These are phyloP conservation scores for Aspergillus ibericus DNA, from an alignment of 2,329 filamentous ascomycete species.

Conservation along the genomic window DNA sequence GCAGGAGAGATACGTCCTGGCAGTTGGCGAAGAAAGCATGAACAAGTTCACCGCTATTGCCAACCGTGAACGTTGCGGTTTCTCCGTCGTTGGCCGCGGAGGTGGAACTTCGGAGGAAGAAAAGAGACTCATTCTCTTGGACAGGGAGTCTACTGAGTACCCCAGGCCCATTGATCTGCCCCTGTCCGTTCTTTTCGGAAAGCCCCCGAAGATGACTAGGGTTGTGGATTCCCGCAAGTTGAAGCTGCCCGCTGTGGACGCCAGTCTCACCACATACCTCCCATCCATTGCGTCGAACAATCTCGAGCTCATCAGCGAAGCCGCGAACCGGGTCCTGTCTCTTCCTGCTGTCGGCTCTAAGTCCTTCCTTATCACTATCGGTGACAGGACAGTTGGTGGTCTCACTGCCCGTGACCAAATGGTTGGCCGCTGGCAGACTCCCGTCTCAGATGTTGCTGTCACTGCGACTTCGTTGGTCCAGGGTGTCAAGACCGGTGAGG, in stretches of 20 bases:
- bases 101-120: slow-evolving; percentile 63
- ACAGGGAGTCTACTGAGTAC: slow-evolving; percentile 72
- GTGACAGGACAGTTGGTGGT: slow-evolving; percentile 87
- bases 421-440: slow-evolving; percentile 94
- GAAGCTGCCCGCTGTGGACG: slow-evolving; percentile 70
- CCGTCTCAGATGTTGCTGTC: slow-evolving; percentile 90
- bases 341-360: slow-evolving; percentile 94
- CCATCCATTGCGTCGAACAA: slow-evolving; percentile 53
- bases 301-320: slow-evolving; percentile 60
- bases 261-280: slow-evolving; percentile 66
- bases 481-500: slow-evolving; percentile 78
- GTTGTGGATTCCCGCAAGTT: slow-evolving; percentile 70
- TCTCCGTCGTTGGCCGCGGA: slow-evolving; percentile 84
- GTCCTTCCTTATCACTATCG: slow-evolving; percentile 95
- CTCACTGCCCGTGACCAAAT: slow-evolving; percentile 89
- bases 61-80: slow-evolving; percentile 84
- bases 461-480: slow-evolving; percentile 77
- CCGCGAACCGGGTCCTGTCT: slow-evolving; percentile 76
- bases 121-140: slow-evolving; percentile 74
- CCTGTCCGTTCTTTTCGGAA: slow-evolving; percentile 85
- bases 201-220: slow-evolving; percentile 77
- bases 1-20: slow-evolving; percentile 92
- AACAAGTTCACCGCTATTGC: slow-evolving; percentile 69
- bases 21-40: slow-evolving; percentile 77
- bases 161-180: slow-evolving; percentile 84